A percentile compares a stretch with the other conserved stretches of the same genome.
These are phyloP conservation scores for Allomyces arbusculus DNA, from an alignment of 192 early-diverging fungal species.

Conservation along the genomic window DNA sequence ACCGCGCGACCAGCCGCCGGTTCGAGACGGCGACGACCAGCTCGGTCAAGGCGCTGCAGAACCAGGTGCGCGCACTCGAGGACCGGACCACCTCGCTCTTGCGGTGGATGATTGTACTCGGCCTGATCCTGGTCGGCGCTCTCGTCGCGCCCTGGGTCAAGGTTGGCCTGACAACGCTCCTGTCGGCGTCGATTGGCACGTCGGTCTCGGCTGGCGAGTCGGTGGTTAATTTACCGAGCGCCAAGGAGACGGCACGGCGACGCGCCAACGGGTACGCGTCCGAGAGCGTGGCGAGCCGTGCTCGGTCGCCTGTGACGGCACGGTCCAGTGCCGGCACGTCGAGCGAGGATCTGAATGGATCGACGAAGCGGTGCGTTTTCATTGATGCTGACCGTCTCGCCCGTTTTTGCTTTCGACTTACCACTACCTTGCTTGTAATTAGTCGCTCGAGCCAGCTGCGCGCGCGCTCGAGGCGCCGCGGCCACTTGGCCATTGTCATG, in stretches of 20 bases:
- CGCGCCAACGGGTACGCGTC: neutral
- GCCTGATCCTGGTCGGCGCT: neutral
- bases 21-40: neutral
- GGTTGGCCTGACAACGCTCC: neutral
- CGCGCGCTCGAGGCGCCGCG: no score
- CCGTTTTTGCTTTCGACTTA: no score
- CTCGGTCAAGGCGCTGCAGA: neutral
- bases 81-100: neutral
- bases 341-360: no score
- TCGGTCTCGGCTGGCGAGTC: neutral
- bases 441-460: no score
- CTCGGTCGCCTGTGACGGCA: neutral
- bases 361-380: no score
- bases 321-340: neutral
- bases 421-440: no score
- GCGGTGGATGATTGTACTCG: neutral
- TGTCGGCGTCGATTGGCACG: neutral
- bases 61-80: neutral
- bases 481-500: no score
- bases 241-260: neutral
- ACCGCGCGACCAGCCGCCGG: neutral
- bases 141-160: neutral
- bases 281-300: neutral
- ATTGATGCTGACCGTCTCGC: no score
- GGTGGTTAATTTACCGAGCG: neutral